Evolutionary conservation across 1,284 basidiomycete species (phyloP), one percentile per base, ranked within the genome.

Genomic region (Cryptococcus sp.): DNA sequence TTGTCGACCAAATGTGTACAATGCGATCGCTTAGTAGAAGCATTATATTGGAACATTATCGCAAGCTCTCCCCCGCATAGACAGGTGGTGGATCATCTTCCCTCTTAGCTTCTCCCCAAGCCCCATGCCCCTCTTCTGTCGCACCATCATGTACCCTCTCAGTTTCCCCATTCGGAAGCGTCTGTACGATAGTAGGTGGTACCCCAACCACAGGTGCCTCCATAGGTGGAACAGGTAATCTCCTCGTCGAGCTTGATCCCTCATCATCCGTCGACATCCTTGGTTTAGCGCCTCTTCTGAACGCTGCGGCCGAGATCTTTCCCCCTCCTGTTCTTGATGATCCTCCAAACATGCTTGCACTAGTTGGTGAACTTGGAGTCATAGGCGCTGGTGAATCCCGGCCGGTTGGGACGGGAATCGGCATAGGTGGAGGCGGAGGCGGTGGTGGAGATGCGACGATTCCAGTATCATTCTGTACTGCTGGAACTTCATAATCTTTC

Each of bases 221-320:
- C 10, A 34, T 9, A 9, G 32, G 32, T 34, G 32, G 32, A 16
- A 34, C 32, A 34, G 32, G 32, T 34, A 34, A 34, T 16, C 32
- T 34, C 32, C 32, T 9, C 9, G 10, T 34, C 32, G 32, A 34
- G 9, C 16, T 34, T 16, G 9, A 16, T 9, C 16, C 32, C 9
- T 34, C 32, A 16, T 34, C 39, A 41, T 41, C 11, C 11, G 11
- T 19, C 19, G 39, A 14, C 39, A 21, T 41, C 41, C 56, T 21
- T 7, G 59, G 59, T 46, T 57, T 52, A 39, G 57, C 55, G 2
- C 55, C 61, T 23, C 52, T 50, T 22, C 63, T 43, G 47, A 69
- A 69, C 4, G 66, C 66, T 9, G 63, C 66, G 5, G 64, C 64
- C 1, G 62, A 63, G 31, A 69, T 69, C 52, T 66, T 69, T 19